Evolutionary conservation across 176 grass and related monocot species (phyloP).

Genomic region (Avena eriantha): DNA sequence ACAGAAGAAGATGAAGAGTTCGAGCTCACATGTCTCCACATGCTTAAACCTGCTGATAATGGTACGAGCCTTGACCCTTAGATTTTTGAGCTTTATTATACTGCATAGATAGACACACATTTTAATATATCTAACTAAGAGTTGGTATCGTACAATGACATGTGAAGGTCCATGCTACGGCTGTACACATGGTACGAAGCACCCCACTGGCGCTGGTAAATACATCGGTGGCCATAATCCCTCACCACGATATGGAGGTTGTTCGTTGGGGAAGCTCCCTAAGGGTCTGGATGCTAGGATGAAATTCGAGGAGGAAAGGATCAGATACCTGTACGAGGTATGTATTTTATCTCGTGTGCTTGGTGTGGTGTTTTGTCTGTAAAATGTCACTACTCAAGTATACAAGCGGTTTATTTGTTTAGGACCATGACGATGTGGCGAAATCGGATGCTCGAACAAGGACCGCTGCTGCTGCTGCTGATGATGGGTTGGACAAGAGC

Average conservation of each 20-base stretch:
- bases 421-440: neutral
- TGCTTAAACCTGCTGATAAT: neutral
- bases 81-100: neutral
- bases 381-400: neutral
- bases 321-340: neutral
- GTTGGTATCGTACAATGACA: neutral
- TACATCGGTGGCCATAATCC: neutral
- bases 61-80: neutral
- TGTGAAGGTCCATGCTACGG: constrained; percentile 15
- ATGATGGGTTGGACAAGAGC: neutral
- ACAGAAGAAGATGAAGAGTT: neutral
- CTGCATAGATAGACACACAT: neutral
- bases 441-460: neutral
- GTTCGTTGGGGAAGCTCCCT: neutral
- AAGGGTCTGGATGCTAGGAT: neutral
- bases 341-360: neutral
- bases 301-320: neutral
- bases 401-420: neutral
- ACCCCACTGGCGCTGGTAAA: neutral
- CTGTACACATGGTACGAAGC: neutral
- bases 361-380: neutral
- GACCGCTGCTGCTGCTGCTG: neutral
- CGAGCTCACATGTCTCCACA: constrained; percentile 21
- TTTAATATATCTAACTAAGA: constrained; percentile 1
- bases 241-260: neutral